These are phyloP conservation scores for Zygoascus bituminiphila DNA, from an alignment of 805 yeast species.

Conservation along the genomic window DNA sequence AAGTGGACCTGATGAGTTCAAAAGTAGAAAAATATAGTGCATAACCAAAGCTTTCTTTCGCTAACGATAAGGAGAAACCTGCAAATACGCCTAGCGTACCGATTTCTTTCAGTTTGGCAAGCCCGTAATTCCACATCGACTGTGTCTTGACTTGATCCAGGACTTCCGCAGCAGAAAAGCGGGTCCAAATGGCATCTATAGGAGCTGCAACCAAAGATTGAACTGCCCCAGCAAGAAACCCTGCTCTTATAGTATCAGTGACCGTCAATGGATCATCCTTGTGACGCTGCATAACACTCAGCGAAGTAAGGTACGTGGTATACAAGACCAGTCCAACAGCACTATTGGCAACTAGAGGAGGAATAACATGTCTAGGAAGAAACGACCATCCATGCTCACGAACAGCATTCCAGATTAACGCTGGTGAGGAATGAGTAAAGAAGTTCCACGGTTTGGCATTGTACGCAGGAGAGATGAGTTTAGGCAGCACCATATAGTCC, in stretches of 20 bases:
- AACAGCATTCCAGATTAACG: constrained; percentile 62
- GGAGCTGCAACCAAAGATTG: constrained; percentile 94
- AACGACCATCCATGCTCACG: constrained; percentile 77
- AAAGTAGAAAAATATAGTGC: constrained; percentile 77
- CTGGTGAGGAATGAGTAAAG: constrained; percentile 66
- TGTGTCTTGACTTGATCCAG: constrained; percentile 51
- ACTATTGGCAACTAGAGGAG: constrained; percentile 83
- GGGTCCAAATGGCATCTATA: constrained; percentile 77
- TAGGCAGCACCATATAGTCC: constrained; percentile 51
- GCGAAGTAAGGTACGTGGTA: constrained; percentile 57
- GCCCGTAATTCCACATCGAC: constrained; percentile 71
- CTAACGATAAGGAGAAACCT: constrained; percentile 68
- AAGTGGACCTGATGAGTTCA: constrained; percentile 60
- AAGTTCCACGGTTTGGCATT: constrained; percentile 31
- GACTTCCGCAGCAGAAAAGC: constrained; percentile 71
- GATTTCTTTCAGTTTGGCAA: constrained; percentile 56
- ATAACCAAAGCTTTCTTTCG: constrained; percentile 76
- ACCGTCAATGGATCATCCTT: constrained; percentile 38
- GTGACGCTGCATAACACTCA: constrained; percentile 21
- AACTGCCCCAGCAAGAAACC: constrained; percentile 75
- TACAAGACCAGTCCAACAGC: constrained; percentile 80
- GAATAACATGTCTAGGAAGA: constrained; percentile 76
- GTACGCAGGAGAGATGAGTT: constrained; percentile 28
- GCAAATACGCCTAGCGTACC: constrained; percentile 85
- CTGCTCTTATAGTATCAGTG: constrained; percentile 53